phyloP scores from a whole-genome alignment of 2,329 filamentous ascomycete genomes.

The Penicillium rolfsii region DNA sequence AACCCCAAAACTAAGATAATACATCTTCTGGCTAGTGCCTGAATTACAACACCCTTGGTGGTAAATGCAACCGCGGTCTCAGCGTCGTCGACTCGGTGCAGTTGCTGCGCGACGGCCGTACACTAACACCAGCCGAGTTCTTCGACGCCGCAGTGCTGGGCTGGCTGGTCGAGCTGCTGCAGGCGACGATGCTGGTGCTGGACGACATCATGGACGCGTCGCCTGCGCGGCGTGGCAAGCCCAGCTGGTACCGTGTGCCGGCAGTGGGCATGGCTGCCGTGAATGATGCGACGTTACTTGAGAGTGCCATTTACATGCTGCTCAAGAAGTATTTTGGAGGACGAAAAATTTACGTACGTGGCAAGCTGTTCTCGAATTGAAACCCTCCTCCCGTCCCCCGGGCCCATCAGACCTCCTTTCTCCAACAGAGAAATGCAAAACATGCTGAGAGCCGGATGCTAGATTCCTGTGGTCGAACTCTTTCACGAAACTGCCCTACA shows the following conservation, averaged over 20 bases:
- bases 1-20: too few relatives aligned
- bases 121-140: slow-evolving; percentile 71
- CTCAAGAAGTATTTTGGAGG: slow-evolving; percentile 75
- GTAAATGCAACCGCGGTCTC: slow-evolving; percentile 99
- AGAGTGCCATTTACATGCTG: slow-evolving; percentile 83
- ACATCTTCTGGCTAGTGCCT: background rate
- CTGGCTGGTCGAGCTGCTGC: slow-evolving; percentile 97
- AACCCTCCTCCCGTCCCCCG: background rate
- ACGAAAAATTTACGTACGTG: background rate
- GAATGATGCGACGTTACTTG: slow-evolving; percentile 97
- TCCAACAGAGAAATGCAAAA: too few relatives aligned
- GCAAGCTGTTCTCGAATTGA: background rate
- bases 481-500: slow-evolving; percentile 95
- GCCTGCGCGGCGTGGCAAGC: slow-evolving; percentile 89
- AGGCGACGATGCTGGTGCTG: slow-evolving; percentile 97
- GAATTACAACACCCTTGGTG: slow-evolving; percentile 76
- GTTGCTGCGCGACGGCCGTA: slow-evolving; percentile 72
- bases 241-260: slow-evolving; percentile 93
- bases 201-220: slow-evolving; percentile 98
- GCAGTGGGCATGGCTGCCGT: slow-evolving; percentile 94
- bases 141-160: slow-evolving; percentile 90
- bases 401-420: too few relatives aligned
- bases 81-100: slow-evolving; percentile 90
- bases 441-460: too few relatives aligned
- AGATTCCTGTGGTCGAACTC: slow-evolving; percentile 65